Percentiles rank a stretch among this genome's conserved stretches.
Evolutionary conservation across 1,284 basidiomycete species (phyloP).

Genomic region (Ceratobasidium sp.): DNA sequence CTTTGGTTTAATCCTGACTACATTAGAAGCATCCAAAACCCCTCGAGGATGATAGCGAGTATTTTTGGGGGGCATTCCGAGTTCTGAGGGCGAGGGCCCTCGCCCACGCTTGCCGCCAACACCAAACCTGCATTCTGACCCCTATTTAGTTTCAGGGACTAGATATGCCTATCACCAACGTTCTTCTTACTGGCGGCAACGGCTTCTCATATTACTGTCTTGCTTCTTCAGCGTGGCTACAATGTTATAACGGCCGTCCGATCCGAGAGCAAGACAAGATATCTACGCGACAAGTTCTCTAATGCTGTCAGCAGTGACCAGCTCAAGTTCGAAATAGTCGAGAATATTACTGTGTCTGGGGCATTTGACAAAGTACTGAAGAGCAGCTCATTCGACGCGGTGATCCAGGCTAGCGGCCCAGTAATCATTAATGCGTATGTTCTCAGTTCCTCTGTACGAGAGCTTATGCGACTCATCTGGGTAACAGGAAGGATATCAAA

Average conservation of each 20-base stretch:
- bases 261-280: conserved; percentile 39
- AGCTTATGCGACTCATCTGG: background rate
- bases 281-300: conserved; percentile 39
- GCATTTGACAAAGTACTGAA: conserved; percentile 49
- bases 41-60: no score
- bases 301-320: conserved; percentile 4
- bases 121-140: background rate
- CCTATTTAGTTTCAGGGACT: background rate
- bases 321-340: conserved; percentile 43
- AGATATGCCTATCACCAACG: conserved; percentile 42
- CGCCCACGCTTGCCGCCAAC: no score
- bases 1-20: no score
- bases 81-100: no score
- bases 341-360: conserved; percentile 44
- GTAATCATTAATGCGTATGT: conserved; percentile 30
- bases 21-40: no score
- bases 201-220: conserved; percentile 44
- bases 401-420: conserved; percentile 46
- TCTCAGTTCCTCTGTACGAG: background rate
- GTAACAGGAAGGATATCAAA: conserved; percentile 8
- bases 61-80: no score
- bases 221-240: conserved; percentile 39
- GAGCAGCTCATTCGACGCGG: conserved; percentile 41
- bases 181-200: conserved; percentile 47
- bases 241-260: conserved; percentile 35